phyloP scores from a whole-genome alignment of 306 rosid species.

The Carpinus viminea region DNA sequence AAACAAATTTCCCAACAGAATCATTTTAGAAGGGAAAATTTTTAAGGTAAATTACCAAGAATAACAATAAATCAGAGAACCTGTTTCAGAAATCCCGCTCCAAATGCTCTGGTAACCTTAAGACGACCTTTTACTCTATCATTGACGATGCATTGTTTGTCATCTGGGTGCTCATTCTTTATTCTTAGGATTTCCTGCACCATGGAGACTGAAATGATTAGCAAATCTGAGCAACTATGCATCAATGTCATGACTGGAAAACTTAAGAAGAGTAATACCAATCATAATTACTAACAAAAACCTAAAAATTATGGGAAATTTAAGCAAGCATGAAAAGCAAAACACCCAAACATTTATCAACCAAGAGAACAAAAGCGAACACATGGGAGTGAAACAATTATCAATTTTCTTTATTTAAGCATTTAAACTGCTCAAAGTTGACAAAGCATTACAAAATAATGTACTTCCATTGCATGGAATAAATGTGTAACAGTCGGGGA shows the following conservation, averaged over 20 bases:
- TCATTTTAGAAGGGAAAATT: conserved; percentile 10
- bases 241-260: conserved; percentile 17
- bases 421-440: conserved; percentile 13
- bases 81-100: conserved; percentile 98
- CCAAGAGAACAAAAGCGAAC: conserved; percentile 4
- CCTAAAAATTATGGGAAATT: not conserved
- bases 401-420: conserved; percentile 5
- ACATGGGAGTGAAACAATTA: not conserved
- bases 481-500: not conserved
- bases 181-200: conserved; percentile 89
- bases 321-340: conserved; percentile 10
- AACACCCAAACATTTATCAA: conserved; percentile 11
- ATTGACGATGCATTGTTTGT: conserved; percentile 78
- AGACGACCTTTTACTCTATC: conserved; percentile 97
- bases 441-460: not conserved
- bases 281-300: not conserved
- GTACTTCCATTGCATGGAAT: too few relatives aligned
- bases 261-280: conserved; percentile 6
- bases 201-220: conserved; percentile 18
- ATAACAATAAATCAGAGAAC: conserved; percentile 37
- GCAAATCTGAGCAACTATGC: conserved; percentile 25
- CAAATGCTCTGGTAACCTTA: conserved; percentile 96
- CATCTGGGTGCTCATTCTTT: conserved; percentile 94
- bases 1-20: not conserved
- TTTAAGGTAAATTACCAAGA: conserved; percentile 6